These are phyloP conservation scores for Hamamelis virginiana DNA, from an alignment of 164 flowering plant genomes.

Conservation along the genomic window DNA sequence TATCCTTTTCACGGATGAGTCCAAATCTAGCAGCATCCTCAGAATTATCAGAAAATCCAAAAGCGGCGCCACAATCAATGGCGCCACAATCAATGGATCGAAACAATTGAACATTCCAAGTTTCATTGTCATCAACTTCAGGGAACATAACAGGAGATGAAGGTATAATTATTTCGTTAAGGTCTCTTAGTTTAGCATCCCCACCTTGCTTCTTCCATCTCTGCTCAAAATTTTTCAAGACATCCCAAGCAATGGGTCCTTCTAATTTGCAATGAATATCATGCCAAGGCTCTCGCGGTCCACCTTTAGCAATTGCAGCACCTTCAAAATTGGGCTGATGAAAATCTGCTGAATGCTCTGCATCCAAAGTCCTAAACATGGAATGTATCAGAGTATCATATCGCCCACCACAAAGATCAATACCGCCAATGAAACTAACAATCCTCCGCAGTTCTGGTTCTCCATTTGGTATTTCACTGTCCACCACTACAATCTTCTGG, in stretches of 20 bases:
- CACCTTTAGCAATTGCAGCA: slow-evolving; percentile 63
- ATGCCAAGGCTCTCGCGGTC: slow-evolving; percentile 90
- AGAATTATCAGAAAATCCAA: slow-evolving; percentile 64
- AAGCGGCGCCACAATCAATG: slow-evolving; percentile 79
- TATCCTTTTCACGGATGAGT: slow-evolving; percentile 63
- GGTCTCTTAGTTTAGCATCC: slow-evolving; percentile 37
- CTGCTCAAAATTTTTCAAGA: slow-evolving; percentile 70
- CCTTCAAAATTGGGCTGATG: slow-evolving; percentile 66
- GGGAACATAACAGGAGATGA: slow-evolving; percentile 53
- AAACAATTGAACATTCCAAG: slow-evolving; percentile 77
- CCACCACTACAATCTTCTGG: slow-evolving; percentile 73
- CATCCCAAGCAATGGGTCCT: slow-evolving; percentile 86
- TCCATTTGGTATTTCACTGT: slow-evolving; percentile 40
- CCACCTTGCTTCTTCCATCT: slow-evolving; percentile 79
- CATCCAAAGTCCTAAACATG: slow-evolving; percentile 59
- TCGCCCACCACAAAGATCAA: slow-evolving; percentile 79
- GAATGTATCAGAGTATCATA: slow-evolving; percentile 70
- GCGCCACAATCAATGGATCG: slow-evolving; percentile 83
- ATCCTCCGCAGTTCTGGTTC: slow-evolving; percentile 47
- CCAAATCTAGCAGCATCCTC: slow-evolving; percentile 63
- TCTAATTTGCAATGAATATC: slow-evolving; percentile 71
- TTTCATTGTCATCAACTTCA: slow-evolving; percentile 58
- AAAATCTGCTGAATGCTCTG: slow-evolving; percentile 63
- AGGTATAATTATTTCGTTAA: slow-evolving; percentile 44
- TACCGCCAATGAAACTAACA: slow-evolving; percentile 73